phyloP scores from a whole-genome alignment of 257 asterid species.

The Plectranthus barbatus region DNA sequence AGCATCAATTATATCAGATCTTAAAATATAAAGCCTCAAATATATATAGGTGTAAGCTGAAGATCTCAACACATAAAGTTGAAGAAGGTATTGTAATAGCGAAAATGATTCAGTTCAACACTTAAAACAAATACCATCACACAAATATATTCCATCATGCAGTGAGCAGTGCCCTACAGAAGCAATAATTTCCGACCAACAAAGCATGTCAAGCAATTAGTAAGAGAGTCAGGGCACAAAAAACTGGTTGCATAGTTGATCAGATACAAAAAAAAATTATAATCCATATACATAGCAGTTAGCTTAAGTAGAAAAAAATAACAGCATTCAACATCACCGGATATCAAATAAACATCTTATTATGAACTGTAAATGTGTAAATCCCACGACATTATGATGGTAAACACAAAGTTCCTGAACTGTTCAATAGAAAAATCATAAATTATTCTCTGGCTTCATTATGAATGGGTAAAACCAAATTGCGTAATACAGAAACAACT shows the following conservation, averaged over 20 bases:
- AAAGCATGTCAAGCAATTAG: not conserved
- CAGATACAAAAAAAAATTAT: not conserved
- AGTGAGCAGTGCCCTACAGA: not conserved
- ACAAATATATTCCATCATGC: not conserved
- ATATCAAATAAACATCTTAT: not conserved
- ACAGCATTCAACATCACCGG: not conserved
- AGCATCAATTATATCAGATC: not conserved
- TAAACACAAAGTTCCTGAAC: not conserved
- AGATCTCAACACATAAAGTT: not conserved
- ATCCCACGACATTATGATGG: not conserved
- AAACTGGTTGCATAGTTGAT: not conserved
- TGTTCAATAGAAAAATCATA: not conserved
- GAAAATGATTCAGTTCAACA: not conserved
- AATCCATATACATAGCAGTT: not conserved
- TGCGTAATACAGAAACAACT: not conserved
- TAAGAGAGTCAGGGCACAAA: not conserved
- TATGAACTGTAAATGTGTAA: not conserved
- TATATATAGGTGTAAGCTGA: not conserved
- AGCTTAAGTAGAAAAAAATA: not conserved
- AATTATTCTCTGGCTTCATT: not conserved
- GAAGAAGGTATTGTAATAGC: not conserved
- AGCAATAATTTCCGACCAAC: not conserved
- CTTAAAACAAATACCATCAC: not conserved
- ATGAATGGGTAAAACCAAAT: not conserved
- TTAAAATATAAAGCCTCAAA: not conserved